Conservation (phyloP, 163 green algal genomes). For the Picocystis sp. region DNA sequence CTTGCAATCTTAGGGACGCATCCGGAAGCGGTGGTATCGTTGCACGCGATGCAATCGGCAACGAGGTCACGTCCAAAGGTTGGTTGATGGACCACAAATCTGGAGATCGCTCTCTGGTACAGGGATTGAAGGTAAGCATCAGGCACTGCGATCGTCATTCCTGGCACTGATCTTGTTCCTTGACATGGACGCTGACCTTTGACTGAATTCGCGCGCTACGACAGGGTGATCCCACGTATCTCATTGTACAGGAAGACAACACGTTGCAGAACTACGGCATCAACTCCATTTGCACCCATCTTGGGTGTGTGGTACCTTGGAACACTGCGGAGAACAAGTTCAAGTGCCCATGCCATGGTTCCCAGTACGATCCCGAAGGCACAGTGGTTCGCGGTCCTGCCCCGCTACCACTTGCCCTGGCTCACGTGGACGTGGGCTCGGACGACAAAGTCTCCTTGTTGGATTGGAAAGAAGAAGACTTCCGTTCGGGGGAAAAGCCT, state of each 20-base stretch:
- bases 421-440: conserved; percentile 60
- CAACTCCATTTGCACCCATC: conserved; percentile 97
- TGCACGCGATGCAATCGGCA: conserved; percentile 87
- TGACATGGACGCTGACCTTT: too few relatives aligned
- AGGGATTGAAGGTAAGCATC: conserved; percentile 69
- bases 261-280: conserved; percentile 81
- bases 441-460: conserved; percentile 67
- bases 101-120: conserved; percentile 60
- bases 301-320: conserved; percentile 97
- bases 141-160: too few relatives aligned
- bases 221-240: conserved; percentile 86
- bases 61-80: conserved; percentile 59
- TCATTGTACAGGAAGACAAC: conserved; percentile 71
- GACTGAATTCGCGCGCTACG: too few relatives aligned
- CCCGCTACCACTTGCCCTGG: conserved; percentile 86
- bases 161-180: too few relatives aligned
- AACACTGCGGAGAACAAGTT: conserved; percentile 91
- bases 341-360: conserved; percentile 98
- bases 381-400: conserved; percentile 92
- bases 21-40: conserved; percentile 47
- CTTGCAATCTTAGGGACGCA: conserved; percentile 30
- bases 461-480: conserved; percentile 63
- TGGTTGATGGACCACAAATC: conserved; percentile 75
- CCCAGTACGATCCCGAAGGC: conserved; percentile 88
- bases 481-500: conserved; percentile 64